Base-by-base conservation (phyloP, 129 eudicot genomes). In the Sambucus nigra region DNA sequence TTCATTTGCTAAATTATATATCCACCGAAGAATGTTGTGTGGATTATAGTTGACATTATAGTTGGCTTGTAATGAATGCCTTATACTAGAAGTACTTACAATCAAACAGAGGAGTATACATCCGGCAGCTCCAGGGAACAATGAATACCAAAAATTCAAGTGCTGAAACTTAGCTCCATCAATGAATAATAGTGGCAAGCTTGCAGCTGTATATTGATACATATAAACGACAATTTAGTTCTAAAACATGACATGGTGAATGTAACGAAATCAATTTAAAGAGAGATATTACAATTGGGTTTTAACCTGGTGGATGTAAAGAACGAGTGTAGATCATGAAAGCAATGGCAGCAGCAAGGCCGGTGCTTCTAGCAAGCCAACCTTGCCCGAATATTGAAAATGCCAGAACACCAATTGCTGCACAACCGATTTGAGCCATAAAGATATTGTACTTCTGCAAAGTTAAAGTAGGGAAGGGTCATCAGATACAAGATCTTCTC, bases 371-470 rank as follows among this genome's bases (percentile, higher is more conserved):
- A 25, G 99, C 91, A 4, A 92, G 78, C 99, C 99, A 92, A 35
- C 96, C 79, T 5, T 91, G 99, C 4, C 99, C 99, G 13, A 92
- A 55, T 8, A 86, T 10, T 25, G 91, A 57, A 66, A 76, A 76
- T 5, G 95, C 96, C 53, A 86, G 47, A n/a, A 86, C 99, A 21
- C 99, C 99, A 21, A 86, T 82, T 27, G 96, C 91, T 61, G 94
- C 95, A 77, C 96, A 92, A 35, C 99, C 99, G 49, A 92, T 92
- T 70, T 92, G 99, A 32, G 94, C 94, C 73, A 79, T 70, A 67
- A 92, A 92, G 94, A 92, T 79, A 63, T 82, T 92, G 94, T 92
- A 92, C 64, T 92, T 92, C 99, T 92, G 96, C 83, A 74, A 38
- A 47, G 41, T 69, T 53, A 67, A 50, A 60, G 42, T 45, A 16